These are phyloP conservation scores for Astragalus membranaceus DNA, from an alignment of 306 rosid genomes.

Conservation along the genomic window DNA sequence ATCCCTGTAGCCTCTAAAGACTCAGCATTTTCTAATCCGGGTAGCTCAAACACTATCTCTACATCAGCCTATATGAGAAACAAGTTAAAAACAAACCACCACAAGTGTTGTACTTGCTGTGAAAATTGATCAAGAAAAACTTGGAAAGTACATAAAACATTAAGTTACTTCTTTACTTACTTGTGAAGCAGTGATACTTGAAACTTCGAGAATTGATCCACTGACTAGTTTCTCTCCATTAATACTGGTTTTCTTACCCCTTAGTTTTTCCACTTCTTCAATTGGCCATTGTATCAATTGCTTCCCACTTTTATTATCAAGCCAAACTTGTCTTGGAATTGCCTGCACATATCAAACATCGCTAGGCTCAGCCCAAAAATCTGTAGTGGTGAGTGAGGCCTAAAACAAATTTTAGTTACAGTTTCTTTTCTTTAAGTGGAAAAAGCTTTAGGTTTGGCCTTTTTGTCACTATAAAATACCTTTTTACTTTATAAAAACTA, in stretches of 20 bases:
- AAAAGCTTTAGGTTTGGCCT: too few relatives aligned
- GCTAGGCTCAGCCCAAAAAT: background rate
- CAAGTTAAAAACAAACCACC: background rate
- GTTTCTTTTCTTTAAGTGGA: too few relatives aligned
- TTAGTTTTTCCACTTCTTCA: conserved; percentile 39
- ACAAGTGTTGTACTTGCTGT: too few relatives aligned
- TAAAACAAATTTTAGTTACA: too few relatives aligned
- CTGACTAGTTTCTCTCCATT: conserved; percentile 20
- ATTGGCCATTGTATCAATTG: conserved; percentile 53
- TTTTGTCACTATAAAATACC: too few relatives aligned
- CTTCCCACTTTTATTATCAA: conserved; percentile 30
- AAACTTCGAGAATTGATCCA: conserved; percentile 35
- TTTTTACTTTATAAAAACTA: too few relatives aligned
- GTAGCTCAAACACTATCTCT: conserved; percentile 36
- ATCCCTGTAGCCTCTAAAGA: conserved; percentile 16
- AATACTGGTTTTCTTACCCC: conserved; percentile 22
- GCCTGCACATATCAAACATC: conserved; percentile 25
- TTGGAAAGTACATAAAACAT: background rate
- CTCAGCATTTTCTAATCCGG: conserved; percentile 28
- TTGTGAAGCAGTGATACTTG: conserved; percentile 47
- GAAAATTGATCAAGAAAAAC: background rate
- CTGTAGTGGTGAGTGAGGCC: too few relatives aligned
- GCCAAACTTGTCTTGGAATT: conserved; percentile 51
- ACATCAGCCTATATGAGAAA: conserved; percentile 39
- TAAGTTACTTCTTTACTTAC: conserved; percentile 16